Conservation (phyloP, 805 yeast species). For the Wickerhamomyces kurtzmanii region DNA sequence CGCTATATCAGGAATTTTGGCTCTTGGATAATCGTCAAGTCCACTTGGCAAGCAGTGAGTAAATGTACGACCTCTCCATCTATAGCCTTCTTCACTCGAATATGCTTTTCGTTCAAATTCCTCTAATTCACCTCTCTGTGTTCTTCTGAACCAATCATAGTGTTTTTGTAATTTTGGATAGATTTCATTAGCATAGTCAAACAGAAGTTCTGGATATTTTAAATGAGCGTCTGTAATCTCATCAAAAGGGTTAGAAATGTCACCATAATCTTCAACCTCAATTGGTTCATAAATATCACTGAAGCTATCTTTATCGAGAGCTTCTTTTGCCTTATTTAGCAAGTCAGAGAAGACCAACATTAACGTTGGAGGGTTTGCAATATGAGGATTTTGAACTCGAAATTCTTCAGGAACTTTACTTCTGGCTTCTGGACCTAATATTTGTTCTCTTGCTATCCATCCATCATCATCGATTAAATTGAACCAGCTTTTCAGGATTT, state of each 20-base stretch:
- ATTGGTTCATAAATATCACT: conserved; percentile 23
- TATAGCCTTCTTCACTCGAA: conserved; percentile 54
- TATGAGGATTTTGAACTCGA: conserved; percentile 75
- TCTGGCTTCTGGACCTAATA: conserved; percentile 85
- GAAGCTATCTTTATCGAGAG: conserved; percentile 8
- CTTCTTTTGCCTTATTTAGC: conserved; percentile 32
- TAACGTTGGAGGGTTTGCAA: conserved; percentile 94
- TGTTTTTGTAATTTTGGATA: conserved; percentile 74
- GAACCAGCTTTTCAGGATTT: conserved; percentile 84
- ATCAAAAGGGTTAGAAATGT: conserved; percentile 7
- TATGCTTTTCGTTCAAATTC: conserved; percentile 57
- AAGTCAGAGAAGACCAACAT: conserved; percentile 61
- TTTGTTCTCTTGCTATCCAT: conserved; percentile 95
- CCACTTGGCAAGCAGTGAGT: conserved; percentile 90
- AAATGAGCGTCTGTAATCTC: conserved; percentile 43
- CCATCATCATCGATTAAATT: conserved; percentile 78
- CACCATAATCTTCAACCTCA: conserved; percentile 13
- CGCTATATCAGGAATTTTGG: conserved; percentile 69
- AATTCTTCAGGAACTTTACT: conserved; percentile 79
- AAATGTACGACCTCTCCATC: conserved; percentile 90
- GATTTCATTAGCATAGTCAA: conserved; percentile 47
- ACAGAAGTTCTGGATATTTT: conserved; percentile 46
- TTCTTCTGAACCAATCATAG: conserved; percentile 73
- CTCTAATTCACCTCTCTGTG: conserved; percentile 68
- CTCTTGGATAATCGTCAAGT: conserved; percentile 90